Conservation (phyloP, 2,329 filamentous ascomycete genomes). For the Fonsecaea erecta region DNA sequence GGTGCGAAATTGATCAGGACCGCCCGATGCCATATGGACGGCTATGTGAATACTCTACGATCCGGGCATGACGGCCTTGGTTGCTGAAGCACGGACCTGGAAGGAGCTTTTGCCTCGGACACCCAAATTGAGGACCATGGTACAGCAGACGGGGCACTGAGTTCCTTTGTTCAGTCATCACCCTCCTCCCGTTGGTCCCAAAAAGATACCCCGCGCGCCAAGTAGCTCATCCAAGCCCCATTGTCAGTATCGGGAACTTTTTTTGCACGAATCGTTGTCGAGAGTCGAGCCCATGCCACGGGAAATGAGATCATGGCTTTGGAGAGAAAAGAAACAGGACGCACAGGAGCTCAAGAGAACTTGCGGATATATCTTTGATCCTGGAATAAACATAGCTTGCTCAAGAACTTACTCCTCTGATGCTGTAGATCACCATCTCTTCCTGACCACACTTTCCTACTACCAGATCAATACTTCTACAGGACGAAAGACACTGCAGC, state of each 20-base stretch:
- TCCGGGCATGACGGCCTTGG: background rate
- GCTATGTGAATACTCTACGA: slow-evolving; percentile 26
- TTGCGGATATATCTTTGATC: background rate
- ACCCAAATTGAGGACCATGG: too few species aligned
- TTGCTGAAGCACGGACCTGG: background rate
- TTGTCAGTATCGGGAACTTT: background rate
- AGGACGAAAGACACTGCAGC: background rate
- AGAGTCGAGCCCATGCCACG: background rate
- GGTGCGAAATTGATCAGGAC: slow-evolving; percentile 33
- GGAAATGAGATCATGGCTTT: background rate
- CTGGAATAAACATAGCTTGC: background rate
- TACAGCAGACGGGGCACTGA: too few species aligned
- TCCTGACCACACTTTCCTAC: background rate
- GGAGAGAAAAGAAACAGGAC: too few species aligned
- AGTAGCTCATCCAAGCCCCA: background rate
- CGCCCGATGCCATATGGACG: slow-evolving; percentile 35
- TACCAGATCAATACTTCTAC: background rate
- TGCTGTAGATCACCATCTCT: background rate
- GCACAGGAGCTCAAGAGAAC: background rate
- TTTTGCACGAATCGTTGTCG: background rate
- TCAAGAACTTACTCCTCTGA: background rate
- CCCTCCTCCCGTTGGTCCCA: background rate
- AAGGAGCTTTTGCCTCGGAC: too few species aligned
- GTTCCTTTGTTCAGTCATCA: background rate
- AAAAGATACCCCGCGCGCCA: background rate